Evolutionary conservation across 2,329 filamentous ascomycete genomes (phyloP), one percentile per base, ranked within the genome.

Genomic region (Sporothrix globosa): DNA sequence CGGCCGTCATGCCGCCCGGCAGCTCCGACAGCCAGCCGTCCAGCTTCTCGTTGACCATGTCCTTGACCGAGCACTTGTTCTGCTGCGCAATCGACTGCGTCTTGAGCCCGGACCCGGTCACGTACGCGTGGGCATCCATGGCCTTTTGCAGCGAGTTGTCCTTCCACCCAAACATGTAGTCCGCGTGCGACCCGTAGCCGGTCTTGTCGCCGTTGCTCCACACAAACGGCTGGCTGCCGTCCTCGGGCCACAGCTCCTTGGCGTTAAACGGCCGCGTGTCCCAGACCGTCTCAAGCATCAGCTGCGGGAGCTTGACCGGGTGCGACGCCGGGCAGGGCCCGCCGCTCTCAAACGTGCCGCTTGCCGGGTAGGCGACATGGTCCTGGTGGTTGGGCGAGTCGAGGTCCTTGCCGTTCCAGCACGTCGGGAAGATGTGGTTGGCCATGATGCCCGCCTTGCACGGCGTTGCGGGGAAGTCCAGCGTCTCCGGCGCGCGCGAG

Each of bases 381-480:
- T 34, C 67, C 69, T 71, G 67, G 76, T 85, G 83, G 74, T 85
- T 80, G 0, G 78, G 68, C 9, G 80, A 77, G 74, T 85, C 83
- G 54, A 83, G 73, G 72, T 84, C 79, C 53, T 78, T 78, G 50
- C 85, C 85, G 71, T 87, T 79, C 85, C 85, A 87, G 53, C 72
- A 76, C 14, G 79, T 81, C n/a, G 82, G 83, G 77, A 84, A 83
- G 21, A 81, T 79, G 71, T 82, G 80, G 61, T 81, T 77, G 50
- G 80, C 79, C 79, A 82, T 82, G 73, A 83, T 82, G 34, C 82
- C 81, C 9, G 78, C 80, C 4, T 75, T 75, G 73, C 82, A 83
- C 1, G 77, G 78, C 69, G 76, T 75, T 0, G 76, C 77, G 2
- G 82, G 81, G 75, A 83, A 81, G 63, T 79, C 77, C 24, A 79